phyloP scores from a whole-genome alignment of 805 yeast species.

The Candida berthetii region DNA sequence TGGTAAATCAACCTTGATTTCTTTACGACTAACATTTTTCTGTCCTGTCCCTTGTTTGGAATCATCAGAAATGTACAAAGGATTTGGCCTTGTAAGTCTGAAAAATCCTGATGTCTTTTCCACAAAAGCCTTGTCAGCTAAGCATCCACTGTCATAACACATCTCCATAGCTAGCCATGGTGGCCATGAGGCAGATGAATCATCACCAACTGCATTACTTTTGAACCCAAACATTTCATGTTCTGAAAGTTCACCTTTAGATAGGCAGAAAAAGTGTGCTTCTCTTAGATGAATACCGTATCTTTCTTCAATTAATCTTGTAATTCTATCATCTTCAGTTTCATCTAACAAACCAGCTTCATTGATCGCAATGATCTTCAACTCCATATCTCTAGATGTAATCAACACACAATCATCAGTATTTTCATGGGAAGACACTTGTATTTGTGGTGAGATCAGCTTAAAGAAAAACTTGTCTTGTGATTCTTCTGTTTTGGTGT shows the following conservation, averaged over 20 bases:
- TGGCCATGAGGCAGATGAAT: constrained; percentile 41
- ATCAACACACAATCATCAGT: constrained; percentile 42
- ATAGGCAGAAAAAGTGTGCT: constrained; percentile 46
- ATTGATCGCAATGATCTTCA: constrained; percentile 40
- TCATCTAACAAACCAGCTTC: constrained; percentile 33
- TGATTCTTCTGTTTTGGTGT: constrained; percentile 32
- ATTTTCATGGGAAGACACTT: constrained; percentile 40
- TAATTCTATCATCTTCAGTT: constrained; percentile 25
- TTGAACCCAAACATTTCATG: constrained; percentile 27
- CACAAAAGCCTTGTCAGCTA: constrained; percentile 40
- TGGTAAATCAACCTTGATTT: constrained; percentile 30
- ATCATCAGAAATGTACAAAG: constrained; percentile 30
- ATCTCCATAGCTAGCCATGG: constrained; percentile 63
- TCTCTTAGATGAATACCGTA: constrained; percentile 51
- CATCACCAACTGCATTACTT: constrained; percentile 20
- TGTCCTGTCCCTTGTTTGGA: neutral
- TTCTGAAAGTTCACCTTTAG: constrained; percentile 27
- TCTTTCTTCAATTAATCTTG: constrained; percentile 46
- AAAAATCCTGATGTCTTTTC: constrained; percentile 48
- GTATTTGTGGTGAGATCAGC: constrained; percentile 58
- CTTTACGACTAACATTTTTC: constrained; percentile 20
- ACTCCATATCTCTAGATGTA: constrained; percentile 53
- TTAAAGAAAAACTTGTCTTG: constrained; percentile 47
- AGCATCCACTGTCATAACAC: constrained; percentile 40
- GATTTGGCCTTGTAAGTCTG: constrained; percentile 44